Conservation (phyloP, 2,329 filamentous ascomycete species). For the Simplicillium sp. region DNA sequence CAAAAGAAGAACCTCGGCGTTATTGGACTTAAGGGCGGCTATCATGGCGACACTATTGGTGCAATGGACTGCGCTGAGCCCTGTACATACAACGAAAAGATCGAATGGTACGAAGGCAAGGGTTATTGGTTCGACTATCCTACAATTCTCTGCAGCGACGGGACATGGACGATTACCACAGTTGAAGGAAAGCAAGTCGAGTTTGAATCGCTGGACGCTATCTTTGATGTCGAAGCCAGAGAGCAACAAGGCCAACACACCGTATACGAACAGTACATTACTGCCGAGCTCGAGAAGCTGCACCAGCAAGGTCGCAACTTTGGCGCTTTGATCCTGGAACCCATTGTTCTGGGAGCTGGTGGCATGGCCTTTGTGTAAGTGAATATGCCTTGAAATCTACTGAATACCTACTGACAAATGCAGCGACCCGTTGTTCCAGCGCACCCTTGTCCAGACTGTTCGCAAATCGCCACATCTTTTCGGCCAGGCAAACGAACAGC, state of each 20-base stretch:
- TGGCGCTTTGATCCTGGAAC: conserved; percentile 72
- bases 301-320: conserved; percentile 52
- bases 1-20: conserved; percentile 51
- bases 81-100: conserved; percentile 67
- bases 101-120: conserved; percentile 75
- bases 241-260: conserved; percentile 30
- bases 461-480: conserved; percentile 51
- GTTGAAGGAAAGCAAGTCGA: conserved; percentile 34
- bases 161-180: conserved; percentile 55
- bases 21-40: conserved; percentile 68
- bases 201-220: conserved; percentile 38
- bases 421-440: conserved; percentile 75
- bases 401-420: conserved; percentile 6
- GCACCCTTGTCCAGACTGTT: conserved; percentile 57
- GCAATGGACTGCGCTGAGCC: conserved; percentile 82
- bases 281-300: conserved; percentile 40
- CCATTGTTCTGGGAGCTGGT: conserved; percentile 70
- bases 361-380: conserved; percentile 73
- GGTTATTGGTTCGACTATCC: conserved; percentile 80
- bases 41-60: conserved; percentile 82
- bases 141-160: conserved; percentile 54
- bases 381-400: background rate
- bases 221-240: conserved; percentile 51
- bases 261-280: conserved; percentile 54
- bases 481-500: conserved; percentile 13